Evolutionary conservation across 176 grass and related monocot species (phyloP).

Genomic region (Triticum urartu): DNA sequence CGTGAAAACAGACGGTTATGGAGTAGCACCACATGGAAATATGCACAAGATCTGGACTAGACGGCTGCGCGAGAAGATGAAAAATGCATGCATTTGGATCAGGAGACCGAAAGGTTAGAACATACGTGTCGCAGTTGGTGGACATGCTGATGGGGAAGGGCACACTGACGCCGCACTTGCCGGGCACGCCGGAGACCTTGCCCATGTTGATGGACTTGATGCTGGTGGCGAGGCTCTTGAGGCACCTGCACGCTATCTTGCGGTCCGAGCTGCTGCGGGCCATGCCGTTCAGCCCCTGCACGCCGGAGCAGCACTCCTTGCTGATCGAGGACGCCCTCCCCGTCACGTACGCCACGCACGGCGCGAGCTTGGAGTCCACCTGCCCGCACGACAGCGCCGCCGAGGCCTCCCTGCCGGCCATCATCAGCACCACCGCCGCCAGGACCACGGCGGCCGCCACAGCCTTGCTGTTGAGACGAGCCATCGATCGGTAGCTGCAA

Average conservation of each 20-base stretch:
- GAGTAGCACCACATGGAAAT: neutral
- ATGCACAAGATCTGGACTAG: neutral
- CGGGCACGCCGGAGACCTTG: conserved; percentile 30
- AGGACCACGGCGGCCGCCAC: neutral
- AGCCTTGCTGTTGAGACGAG: neutral
- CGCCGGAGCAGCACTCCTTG: conserved; percentile 30
- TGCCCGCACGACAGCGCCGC: conserved; percentile 45
- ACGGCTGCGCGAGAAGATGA: too few species aligned
- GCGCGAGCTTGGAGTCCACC: conserved; percentile 26
- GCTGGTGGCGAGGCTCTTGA: conserved; percentile 29
- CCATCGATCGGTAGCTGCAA: neutral
- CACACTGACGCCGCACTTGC: conserved; percentile 45
- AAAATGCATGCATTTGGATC: neutral
- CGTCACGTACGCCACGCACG: conserved; percentile 49
- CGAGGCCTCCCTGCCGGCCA: neutral
- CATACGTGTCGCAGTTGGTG: conserved; percentile 58
- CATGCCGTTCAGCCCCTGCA: conserved; percentile 11
- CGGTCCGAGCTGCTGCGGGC: neutral
- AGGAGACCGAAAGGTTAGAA: neutral
- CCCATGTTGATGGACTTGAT: conserved; percentile 24
- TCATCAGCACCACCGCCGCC: neutral
- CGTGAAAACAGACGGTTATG: neutral
- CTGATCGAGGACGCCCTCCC: neutral
- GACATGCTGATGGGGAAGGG: conserved; percentile 45
- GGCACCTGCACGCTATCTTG: conserved; percentile 27